Conservation (phyloP, 2,329 filamentous ascomycete genomes). For the Sclerotinia subarctica region DNA sequence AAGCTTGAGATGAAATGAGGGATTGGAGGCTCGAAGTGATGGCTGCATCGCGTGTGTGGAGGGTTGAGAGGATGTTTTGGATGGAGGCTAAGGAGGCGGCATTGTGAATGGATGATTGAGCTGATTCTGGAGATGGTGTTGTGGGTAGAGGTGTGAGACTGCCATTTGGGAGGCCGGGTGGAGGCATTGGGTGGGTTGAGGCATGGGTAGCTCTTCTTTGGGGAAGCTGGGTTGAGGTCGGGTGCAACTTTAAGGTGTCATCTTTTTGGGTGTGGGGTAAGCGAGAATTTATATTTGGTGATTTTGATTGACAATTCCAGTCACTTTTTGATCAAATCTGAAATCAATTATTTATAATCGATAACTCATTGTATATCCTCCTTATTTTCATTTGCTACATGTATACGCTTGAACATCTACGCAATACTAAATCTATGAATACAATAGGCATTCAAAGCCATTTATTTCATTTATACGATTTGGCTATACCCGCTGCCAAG, state of each 20-base stretch:
- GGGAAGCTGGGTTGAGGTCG: slow-evolving; percentile 21
- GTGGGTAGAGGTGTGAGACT: slow-evolving; percentile 26
- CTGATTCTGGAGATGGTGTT: slow-evolving; percentile 21
- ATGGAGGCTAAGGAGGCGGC: slow-evolving; percentile 76
- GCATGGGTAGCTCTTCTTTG: slow-evolving; percentile 33
- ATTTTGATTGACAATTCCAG: background rate
- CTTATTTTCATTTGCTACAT: slow-evolving; percentile 18
- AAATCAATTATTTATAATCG: background rate
- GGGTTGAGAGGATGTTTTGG: slow-evolving; percentile 68
- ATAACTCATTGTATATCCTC: background rate
- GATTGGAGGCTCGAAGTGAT: slow-evolving; percentile 73
- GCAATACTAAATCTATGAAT: slow-evolving; percentile 22
- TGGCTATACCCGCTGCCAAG: slow-evolving; percentile 62
- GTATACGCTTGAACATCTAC: slow-evolving; percentile 18
- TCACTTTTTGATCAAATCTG: background rate
- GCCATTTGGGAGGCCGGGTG: slow-evolving; percentile 39
- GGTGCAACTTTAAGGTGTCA: slow-evolving; percentile 23
- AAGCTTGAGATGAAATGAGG: slow-evolving; percentile 77
- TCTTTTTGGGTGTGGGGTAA: slow-evolving; percentile 25
- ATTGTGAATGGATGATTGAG: slow-evolving; percentile 53
- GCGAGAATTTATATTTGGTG: slow-evolving; percentile 26
- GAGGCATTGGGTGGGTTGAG: slow-evolving; percentile 39
- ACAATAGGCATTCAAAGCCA: slow-evolving; percentile 18
- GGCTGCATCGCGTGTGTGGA: slow-evolving; percentile 71
- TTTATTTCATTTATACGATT: slow-evolving; percentile 48